Conservation (phyloP, 257 asterid species). For the Salvia miltiorrhiza region DNA sequence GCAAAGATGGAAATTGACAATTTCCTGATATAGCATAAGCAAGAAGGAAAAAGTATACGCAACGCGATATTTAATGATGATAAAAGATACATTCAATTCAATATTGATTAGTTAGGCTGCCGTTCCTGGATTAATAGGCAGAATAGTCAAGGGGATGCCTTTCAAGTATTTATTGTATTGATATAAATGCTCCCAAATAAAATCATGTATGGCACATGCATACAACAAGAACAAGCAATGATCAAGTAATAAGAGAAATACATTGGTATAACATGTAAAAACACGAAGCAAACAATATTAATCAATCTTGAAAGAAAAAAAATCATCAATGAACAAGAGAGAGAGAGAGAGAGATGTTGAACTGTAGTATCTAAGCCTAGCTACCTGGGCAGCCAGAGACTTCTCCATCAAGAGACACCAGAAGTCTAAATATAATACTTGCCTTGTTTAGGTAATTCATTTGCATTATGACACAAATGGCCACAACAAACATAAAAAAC, state of each 20-base stretch:
- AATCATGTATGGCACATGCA: background rate
- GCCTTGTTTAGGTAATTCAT: constrained; percentile 95
- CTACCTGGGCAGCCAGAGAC: constrained; percentile 10
- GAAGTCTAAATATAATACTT: constrained; percentile 17
- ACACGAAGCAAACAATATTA: no score
- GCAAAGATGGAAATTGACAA: background rate
- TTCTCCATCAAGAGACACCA: constrained; percentile 15
- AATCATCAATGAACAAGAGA: no score
- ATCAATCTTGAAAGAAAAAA: no score
- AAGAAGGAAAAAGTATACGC: background rate
- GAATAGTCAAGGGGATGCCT: background rate
- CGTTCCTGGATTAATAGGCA: background rate
- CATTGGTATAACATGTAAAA: no score
- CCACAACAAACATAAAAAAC: constrained; percentile 68
- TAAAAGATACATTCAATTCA: background rate
- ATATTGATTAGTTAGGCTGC: background rate
- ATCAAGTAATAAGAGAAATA: background rate
- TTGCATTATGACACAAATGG: constrained; percentile 73
- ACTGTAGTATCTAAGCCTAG: background rate
- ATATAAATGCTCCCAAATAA: background rate
- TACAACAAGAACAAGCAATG: background rate
- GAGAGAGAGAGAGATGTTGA: no score
- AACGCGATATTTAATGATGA: background rate
- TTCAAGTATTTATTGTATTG: background rate
- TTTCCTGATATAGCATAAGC: background rate